Evolutionary conservation across 139 green algal species (phyloP).

Genomic region (Haematococcus lacustris): DNA sequence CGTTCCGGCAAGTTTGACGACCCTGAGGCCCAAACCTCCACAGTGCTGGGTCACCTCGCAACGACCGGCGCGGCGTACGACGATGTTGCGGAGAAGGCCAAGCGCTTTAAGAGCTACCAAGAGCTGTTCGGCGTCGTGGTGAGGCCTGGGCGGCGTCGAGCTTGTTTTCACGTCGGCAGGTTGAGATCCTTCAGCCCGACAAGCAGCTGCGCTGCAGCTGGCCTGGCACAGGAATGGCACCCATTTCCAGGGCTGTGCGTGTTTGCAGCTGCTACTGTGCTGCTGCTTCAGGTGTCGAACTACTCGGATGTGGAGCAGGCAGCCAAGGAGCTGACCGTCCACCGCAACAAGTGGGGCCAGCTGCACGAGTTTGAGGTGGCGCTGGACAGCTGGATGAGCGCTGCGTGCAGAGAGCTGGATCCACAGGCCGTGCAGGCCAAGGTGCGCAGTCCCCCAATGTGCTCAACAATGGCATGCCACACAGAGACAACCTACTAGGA

Average conservation of each 20-base stretch:
- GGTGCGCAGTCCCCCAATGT: too few relatives aligned
- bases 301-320: slow-evolving; percentile 19
- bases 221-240: too few relatives aligned
- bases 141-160: background rate
- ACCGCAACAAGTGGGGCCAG: slow-evolving; percentile 30
- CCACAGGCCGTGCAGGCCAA: slow-evolving; percentile 24
- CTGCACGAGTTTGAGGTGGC: slow-evolving; percentile 24
- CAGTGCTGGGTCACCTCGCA: slow-evolving; percentile 14
- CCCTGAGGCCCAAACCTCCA: background rate
- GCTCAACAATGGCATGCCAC: too few relatives aligned
- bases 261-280: too few relatives aligned
- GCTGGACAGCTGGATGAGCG: slow-evolving; percentile 21
- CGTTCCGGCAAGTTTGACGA: slow-evolving; percentile 36
- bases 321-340: slow-evolving; percentile 22
- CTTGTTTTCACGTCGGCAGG: too few relatives aligned
- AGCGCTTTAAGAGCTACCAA: slow-evolving; percentile 28
- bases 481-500: too few relatives aligned
- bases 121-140: slow-evolving; percentile 34
- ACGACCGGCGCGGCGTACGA: slow-evolving; percentile 7
- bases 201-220: too few relatives aligned
- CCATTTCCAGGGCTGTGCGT: too few relatives aligned
- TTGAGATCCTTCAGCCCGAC: too few relatives aligned
- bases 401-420: slow-evolving; percentile 16
- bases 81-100: slow-evolving; percentile 8
- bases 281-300: background rate